phyloP scores from a whole-genome alignment of 1,284 basidiomycete species.

The Sporisorium scitamineum region DNA sequence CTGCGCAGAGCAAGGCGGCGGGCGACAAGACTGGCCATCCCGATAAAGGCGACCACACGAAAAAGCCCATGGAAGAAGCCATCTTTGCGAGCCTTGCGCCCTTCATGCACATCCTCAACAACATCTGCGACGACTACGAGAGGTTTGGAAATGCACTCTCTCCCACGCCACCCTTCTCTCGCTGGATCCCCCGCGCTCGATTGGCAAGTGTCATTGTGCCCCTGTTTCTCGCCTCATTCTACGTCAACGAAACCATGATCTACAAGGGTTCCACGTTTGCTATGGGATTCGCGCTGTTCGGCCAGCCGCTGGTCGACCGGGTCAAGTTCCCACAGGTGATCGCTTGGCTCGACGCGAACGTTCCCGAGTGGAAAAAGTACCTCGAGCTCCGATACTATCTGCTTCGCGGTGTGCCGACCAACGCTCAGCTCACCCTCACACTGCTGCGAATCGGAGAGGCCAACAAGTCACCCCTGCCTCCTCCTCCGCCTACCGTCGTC shows the following conservation, averaged over 20 bases:
- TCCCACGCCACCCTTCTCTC: constrained; percentile 70
- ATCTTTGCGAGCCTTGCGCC: constrained; percentile 69
- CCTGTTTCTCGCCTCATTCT: constrained; percentile 70
- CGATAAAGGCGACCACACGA: constrained; percentile 67
- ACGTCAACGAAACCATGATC: constrained; percentile 71
- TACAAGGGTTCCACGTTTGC: constrained; percentile 71
- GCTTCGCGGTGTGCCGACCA: constrained; percentile 74
- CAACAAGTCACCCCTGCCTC: constrained; percentile 71
- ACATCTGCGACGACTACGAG: constrained; percentile 68
- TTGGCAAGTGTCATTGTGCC: constrained; percentile 68
- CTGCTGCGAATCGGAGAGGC: constrained; percentile 73
- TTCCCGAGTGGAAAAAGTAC: constrained; percentile 73
- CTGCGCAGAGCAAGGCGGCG: constrained; percentile 68
- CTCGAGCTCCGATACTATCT: constrained; percentile 68
- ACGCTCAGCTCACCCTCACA: constrained; percentile 74
- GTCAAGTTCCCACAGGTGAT: constrained; percentile 60
- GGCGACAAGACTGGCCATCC: constrained; percentile 58
- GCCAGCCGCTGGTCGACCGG: constrained; percentile 72
- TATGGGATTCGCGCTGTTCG: constrained; percentile 74
- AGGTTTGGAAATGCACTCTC: constrained; percentile 70
- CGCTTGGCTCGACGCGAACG: constrained; percentile 70
- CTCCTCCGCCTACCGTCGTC: constrained; percentile 69
- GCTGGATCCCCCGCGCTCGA: constrained; percentile 62
- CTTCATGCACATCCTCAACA: constrained; percentile 74
- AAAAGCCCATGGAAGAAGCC: constrained; percentile 62